Percentiles rank a stretch among this genome's conserved stretches.
phyloP scores from a whole-genome alignment of 345 rosid genomes.

The Durio zibethinus region DNA sequence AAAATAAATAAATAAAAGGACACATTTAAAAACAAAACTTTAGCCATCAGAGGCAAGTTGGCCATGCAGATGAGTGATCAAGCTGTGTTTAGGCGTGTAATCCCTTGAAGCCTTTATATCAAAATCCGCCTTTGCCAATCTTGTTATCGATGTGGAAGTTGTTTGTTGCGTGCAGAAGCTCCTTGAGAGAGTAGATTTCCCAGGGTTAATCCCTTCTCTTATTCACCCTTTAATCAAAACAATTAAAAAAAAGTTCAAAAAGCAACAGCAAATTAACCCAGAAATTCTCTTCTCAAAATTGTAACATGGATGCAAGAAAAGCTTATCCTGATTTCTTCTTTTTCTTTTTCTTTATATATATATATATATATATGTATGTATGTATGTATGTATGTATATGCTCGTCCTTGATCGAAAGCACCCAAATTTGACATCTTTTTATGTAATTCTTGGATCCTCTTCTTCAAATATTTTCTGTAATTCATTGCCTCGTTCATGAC shows the following conservation, averaged over 20 bases:
- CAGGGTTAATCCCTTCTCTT: conserved; percentile 45
- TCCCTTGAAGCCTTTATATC: conserved; percentile 67
- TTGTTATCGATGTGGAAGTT: conserved; percentile 58
- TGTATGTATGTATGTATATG: no score
- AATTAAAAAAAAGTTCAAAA: background rate
- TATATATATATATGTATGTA: no score
- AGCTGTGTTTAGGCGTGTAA: conserved; percentile 70
- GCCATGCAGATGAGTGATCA: conserved; percentile 64
- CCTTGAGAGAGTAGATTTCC: conserved; percentile 53
- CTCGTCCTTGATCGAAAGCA: background rate
- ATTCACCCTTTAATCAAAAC: conserved; percentile 12
- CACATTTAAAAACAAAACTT: no score
- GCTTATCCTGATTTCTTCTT: no score
- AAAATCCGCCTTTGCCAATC: conserved; percentile 72
- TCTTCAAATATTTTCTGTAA: conserved; percentile 31
- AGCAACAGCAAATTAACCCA: background rate
- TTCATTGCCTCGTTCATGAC: conserved; percentile 42
- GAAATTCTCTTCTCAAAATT: background rate
- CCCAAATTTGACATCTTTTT: conserved; percentile 22
- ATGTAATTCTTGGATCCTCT: conserved; percentile 29
- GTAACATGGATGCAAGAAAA: background rate
- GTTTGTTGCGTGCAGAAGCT: conserved; percentile 61
- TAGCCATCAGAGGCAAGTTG: conserved; percentile 48
- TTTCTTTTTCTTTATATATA: no score
- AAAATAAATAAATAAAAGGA: background rate